phyloP scores from a whole-genome alignment of 768 basidiomycete species.

The Rhizopogon sp. region DNA sequence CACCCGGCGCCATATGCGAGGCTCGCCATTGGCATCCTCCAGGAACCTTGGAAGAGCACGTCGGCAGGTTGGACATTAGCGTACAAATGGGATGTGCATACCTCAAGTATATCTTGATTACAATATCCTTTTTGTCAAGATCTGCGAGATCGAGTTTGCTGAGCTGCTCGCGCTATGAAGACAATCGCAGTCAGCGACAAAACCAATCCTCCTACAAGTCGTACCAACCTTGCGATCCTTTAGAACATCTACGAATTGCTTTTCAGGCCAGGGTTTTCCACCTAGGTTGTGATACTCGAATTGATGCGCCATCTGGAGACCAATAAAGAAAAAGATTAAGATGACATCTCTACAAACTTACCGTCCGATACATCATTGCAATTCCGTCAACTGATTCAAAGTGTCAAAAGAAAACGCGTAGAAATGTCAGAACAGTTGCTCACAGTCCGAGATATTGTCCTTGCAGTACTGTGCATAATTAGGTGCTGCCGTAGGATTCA shows the following conservation, averaged over 20 bases:
- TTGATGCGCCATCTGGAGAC: slow-evolving; percentile 14
- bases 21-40: slow-evolving; percentile 12
- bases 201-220: not conserved
- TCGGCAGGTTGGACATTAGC: not conserved
- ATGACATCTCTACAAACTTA: not conserved
- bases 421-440: not conserved
- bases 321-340: slow-evolving; percentile 1
- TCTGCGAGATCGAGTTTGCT: slow-evolving; percentile 13
- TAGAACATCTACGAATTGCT: slow-evolving; percentile 20
- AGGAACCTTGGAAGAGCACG: not conserved
- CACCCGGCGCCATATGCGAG: slow-evolving; percentile 27
- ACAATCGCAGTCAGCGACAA: slow-evolving; percentile 2
- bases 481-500: not conserved
- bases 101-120: slow-evolving; percentile 9
- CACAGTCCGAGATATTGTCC: slow-evolving; percentile 15
- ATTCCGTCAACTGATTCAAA: slow-evolving; percentile 4
- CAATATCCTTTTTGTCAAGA: slow-evolving; percentile 18
- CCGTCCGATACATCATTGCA: slow-evolving; percentile 8
- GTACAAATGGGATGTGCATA: slow-evolving; percentile 13
- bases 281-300: slow-evolving; percentile 3
- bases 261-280: slow-evolving; percentile 15
- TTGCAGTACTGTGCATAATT: slow-evolving; percentile 12
- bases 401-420: slow-evolving; percentile 5
- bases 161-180: slow-evolving; percentile 13
- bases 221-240: slow-evolving; percentile 19